Evolutionary conservation across 495 filamentous ascomycete genomes (phyloP), one percentile per base, ranked within the genome.

Genomic region (Penicillium verhagenii): DNA sequence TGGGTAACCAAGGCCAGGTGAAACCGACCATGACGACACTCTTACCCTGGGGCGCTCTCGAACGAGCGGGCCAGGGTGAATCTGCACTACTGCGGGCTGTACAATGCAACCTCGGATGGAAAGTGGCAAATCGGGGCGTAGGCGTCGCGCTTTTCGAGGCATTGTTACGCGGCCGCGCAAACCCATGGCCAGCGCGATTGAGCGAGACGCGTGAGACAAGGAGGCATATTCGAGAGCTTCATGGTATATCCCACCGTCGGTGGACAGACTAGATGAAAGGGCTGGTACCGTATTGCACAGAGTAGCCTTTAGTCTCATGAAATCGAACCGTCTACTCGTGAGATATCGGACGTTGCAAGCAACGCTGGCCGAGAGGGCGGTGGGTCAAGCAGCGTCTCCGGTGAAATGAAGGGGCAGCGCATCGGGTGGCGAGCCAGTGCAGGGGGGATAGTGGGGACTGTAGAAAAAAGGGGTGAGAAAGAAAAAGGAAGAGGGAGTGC

Each of bases 381-480:
- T 47, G 42, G 19, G 39, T 52, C n/a, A 28, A 52, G 51, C 56
- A 46, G 35, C 47, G 52, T 60, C 48, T 60, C 49, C 28, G 45
- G 48, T 20, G 39, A 60, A 60, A 60, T 56, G 33, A 56, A 54
- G 57, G 57, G 57, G 53, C 49, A 46, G 44, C 53, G 44, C 48
- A 24, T 54, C 38, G 31, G 21, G 45, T 31, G 29, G 46, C 18
- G 26, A 46, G 50, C 38, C 14, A 60, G 40, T 46, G 44, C 33
- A 49, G 14, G 53, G 29, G 3, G 1, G 1, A 6, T 29, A 28
- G 49, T 53, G 49, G 57, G 40, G 18, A 3, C 43, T 10, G 35
- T 23, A 43, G 33, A 50, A 31, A 50, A 53, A 45, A 50, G 50
- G 50, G 25, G 18, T 20, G 45, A 19, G 44, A 56, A 50, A 13